Percentiles rank a stretch among this genome's conserved stretches.
Conservation (phyloP, 2,329 filamentous ascomycete species). For the Fusarium pilosicola region DNA sequence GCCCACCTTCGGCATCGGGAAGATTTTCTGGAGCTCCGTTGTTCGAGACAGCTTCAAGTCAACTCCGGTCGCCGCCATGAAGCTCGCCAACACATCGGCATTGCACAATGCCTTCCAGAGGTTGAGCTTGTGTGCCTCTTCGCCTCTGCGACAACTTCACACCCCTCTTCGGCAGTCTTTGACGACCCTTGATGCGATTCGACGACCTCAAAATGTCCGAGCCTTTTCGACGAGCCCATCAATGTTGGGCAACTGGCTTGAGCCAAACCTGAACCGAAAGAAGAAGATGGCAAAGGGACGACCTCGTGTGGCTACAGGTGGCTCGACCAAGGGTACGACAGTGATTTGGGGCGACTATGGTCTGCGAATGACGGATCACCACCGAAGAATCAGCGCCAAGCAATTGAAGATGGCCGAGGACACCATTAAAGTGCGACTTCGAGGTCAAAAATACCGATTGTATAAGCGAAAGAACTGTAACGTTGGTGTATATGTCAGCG, state of each 20-base stretch:
- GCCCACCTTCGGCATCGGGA: conserved; percentile 24
- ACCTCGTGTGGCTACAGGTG: conserved; percentile 87
- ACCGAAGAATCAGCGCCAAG: conserved; percentile 86
- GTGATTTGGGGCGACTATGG: conserved; percentile 97
- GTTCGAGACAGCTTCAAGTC: conserved; percentile 40
- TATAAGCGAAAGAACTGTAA: conserved; percentile 94
- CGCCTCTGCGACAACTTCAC: conserved; percentile 53
- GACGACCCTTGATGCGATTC: conserved; percentile 45
- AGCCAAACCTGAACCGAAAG: conserved; percentile 78
- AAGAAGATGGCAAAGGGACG: conserved; percentile 93
- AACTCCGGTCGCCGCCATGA: conserved; percentile 55
- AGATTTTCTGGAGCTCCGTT: conserved; percentile 50
- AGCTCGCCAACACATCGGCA: conserved; percentile 54
- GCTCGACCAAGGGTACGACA: conserved; percentile 90
- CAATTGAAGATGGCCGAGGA: conserved; percentile 93
- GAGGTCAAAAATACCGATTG: conserved; percentile 90
- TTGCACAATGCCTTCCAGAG: conserved; percentile 63
- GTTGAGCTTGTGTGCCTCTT: conserved; percentile 57
- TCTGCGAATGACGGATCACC: conserved; percentile 90
- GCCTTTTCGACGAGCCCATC: conserved; percentile 77
- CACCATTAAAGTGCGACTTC: conserved; percentile 86
- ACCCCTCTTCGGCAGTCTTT: conserved; percentile 47
- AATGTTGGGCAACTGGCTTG: conserved; percentile 78
- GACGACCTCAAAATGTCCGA: conserved; percentile 61
- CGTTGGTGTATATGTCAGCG: conserved; percentile 93